phyloP scores from a whole-genome alignment of 73 alveolate genomes.

The Paraurostyla sp. region DNA sequence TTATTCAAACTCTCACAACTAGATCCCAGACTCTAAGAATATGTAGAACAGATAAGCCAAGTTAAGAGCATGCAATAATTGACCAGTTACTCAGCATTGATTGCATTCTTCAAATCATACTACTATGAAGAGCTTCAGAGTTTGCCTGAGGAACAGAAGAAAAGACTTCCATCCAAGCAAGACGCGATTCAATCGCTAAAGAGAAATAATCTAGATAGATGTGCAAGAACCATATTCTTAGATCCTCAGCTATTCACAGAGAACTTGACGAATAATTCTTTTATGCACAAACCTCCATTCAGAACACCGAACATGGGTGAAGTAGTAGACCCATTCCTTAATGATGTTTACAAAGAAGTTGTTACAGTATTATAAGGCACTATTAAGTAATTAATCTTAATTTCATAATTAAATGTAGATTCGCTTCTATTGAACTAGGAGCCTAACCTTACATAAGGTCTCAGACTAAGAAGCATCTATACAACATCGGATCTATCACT shows the following conservation, averaged over 20 bases:
- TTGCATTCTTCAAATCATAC: constrained; percentile 13
- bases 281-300: constrained; percentile 20
- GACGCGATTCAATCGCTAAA: background rate
- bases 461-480: constrained; percentile 20
- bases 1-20: background rate
- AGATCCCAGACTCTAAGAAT: background rate
- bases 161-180: constrained; percentile 21
- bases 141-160: background rate
- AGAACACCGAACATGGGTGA: background rate
- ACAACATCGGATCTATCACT: constrained; percentile 29
- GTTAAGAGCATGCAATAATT: background rate
- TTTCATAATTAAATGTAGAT: background rate
- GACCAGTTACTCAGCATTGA: background rate
- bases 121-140: constrained; percentile 22
- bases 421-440: constrained; percentile 15
- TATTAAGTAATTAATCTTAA: background rate
- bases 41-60: background rate
- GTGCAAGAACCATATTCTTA: constrained; percentile 5
- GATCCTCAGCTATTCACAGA: constrained; percentile 40
- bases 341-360: background rate
- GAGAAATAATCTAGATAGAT: constrained; percentile 22
- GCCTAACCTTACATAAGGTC: constrained; percentile 58
- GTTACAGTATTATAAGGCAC: background rate
- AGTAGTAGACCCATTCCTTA: constrained; percentile 24
- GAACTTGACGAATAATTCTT: constrained; percentile 3